A percentile compares a stretch with the other conserved stretches of the same genome.
phyloP scores from a whole-genome alignment of 1,139 yeast species.

The Candida tetrigidarum region DNA sequence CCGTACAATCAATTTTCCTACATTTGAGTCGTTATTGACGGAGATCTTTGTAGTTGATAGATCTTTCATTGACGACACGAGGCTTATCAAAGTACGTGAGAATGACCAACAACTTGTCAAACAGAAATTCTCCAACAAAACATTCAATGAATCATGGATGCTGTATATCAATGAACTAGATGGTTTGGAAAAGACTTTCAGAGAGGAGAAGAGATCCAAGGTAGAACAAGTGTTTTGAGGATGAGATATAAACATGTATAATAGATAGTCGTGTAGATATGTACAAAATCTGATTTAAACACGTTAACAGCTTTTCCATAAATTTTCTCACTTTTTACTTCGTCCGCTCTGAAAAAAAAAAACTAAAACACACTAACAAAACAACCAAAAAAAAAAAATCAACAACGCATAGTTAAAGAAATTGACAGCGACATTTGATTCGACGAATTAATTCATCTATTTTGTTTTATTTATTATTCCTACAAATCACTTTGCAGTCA shows the following conservation, averaged over 20 bases:
- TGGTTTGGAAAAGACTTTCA: conserved; percentile 39
- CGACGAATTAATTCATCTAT: neutral
- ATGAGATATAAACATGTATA: neutral
- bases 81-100: conserved; percentile 46
- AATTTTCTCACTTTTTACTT: neutral
- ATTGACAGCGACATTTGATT: neutral
- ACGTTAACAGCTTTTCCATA: conserved; percentile 10
- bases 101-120: conserved; percentile 56
- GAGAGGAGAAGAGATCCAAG: conserved; percentile 39
- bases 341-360: too few relatives aligned
- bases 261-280: conserved; percentile 12
- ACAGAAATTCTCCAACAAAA: conserved; percentile 69
- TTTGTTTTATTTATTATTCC: too few relatives aligned
- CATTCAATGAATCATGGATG: conserved; percentile 66
- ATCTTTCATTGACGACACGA: conserved; percentile 35
- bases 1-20: conserved; percentile 34
- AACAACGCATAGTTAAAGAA: conserved; percentile 8
- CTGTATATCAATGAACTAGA: conserved; percentile 42
- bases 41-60: conserved; percentile 49
- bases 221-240: conserved; percentile 44
- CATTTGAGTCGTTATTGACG: conserved; percentile 37
- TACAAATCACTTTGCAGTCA: too few relatives aligned
- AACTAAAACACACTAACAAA: too few relatives aligned
- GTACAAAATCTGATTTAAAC: conserved; percentile 2
- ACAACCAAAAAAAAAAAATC: conserved; percentile 10